These are phyloP conservation scores for Veloboletus limbatus DNA, from an alignment of 1,284 basidiomycete species.

Conservation along the genomic window DNA sequence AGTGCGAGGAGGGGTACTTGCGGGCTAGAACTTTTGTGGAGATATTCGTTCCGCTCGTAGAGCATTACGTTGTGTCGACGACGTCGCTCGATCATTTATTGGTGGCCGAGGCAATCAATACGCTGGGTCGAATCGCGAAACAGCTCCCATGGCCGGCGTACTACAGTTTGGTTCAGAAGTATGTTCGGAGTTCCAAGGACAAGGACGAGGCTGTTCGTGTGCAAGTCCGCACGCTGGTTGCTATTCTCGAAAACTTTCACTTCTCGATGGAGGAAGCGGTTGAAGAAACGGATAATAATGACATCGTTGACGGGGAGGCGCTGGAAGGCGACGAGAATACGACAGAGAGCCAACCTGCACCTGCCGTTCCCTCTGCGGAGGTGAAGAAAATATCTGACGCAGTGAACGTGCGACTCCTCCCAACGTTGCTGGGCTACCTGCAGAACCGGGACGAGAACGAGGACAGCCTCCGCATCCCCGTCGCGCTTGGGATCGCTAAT, in stretches of 20 bases:
- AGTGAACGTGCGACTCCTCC: slow-evolving; percentile 75
- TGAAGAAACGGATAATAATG: slow-evolving; percentile 30
- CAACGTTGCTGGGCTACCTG: slow-evolving; percentile 72
- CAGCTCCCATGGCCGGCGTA: slow-evolving; percentile 86
- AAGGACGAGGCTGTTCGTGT: slow-evolving; percentile 79
- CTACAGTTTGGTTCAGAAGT: slow-evolving; percentile 78
- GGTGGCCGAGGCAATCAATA: slow-evolving; percentile 84
- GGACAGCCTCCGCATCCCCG: slow-evolving; percentile 82
- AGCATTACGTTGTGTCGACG: slow-evolving; percentile 75
- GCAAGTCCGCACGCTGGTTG: slow-evolving; percentile 84
- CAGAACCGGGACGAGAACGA: slow-evolving; percentile 85
- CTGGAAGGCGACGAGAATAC: slow-evolving; percentile 32
- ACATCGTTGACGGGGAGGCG: slow-evolving; percentile 29
- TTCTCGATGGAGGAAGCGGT: slow-evolving; percentile 72
- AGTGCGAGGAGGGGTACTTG: slow-evolving; percentile 69
- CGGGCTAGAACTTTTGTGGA: slow-evolving; percentile 76
- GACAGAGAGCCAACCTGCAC: slow-evolving; percentile 11
- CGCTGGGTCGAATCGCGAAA: slow-evolving; percentile 74
- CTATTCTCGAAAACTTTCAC: slow-evolving; percentile 90
- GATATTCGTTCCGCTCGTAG: slow-evolving; percentile 85
- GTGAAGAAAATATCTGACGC: slow-evolving; percentile 66
- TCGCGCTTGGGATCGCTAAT: slow-evolving; percentile 85
- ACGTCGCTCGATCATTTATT: slow-evolving; percentile 85
- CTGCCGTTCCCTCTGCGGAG: slow-evolving; percentile 22
- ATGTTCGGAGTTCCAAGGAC: slow-evolving; percentile 70